These are phyloP conservation scores for Lentinula boryana DNA, from an alignment of 768 basidiomycete species.

Conservation along the genomic window DNA sequence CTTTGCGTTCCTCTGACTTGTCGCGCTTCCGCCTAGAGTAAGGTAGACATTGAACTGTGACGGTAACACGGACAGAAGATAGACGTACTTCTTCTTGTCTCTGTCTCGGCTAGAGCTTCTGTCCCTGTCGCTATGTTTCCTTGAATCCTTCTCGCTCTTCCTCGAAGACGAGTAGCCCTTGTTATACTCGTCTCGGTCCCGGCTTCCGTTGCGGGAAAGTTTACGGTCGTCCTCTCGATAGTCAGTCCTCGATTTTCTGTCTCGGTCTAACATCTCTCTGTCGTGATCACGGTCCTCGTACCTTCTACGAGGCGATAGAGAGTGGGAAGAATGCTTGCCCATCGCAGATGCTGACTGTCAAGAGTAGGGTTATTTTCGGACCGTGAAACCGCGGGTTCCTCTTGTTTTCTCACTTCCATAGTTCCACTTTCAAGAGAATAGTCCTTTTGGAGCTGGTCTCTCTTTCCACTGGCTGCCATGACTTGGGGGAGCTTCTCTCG, in stretches of 20 bases:
- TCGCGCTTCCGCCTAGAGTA: conserved; percentile 68
- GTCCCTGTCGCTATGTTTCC: conserved; percentile 14
- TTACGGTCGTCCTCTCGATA: conserved; percentile 24
- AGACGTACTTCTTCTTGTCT: conserved; percentile 37
- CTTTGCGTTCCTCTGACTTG: conserved; percentile 80
- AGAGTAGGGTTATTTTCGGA: background rate
- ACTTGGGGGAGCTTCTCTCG: background rate
- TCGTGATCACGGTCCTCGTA: conserved; percentile 33
- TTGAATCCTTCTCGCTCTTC: background rate
- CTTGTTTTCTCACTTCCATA: background rate
- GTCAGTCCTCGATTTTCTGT: conserved; percentile 24
- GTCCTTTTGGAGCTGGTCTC: background rate
- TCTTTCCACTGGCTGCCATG: background rate
- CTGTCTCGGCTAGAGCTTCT: conserved; percentile 27
- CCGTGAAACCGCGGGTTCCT: background rate
- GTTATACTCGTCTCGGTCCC: conserved; percentile 18
- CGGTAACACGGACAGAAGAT: background rate
- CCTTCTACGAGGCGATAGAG: conserved; percentile 39
- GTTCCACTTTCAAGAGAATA: background rate
- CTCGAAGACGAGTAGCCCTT: conserved; percentile 24
- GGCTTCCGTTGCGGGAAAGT: conserved; percentile 24
- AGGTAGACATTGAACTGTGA: background rate
- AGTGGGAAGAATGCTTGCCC: conserved; percentile 49
- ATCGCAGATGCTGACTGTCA: conserved; percentile 21
- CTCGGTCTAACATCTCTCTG: conserved; percentile 25